A percentile compares a stretch with the other conserved stretches of the same genome.
Evolutionary conservation across 1,284 basidiomycete species (phyloP).

Genomic region (Trichosporon coremiiforme): DNA sequence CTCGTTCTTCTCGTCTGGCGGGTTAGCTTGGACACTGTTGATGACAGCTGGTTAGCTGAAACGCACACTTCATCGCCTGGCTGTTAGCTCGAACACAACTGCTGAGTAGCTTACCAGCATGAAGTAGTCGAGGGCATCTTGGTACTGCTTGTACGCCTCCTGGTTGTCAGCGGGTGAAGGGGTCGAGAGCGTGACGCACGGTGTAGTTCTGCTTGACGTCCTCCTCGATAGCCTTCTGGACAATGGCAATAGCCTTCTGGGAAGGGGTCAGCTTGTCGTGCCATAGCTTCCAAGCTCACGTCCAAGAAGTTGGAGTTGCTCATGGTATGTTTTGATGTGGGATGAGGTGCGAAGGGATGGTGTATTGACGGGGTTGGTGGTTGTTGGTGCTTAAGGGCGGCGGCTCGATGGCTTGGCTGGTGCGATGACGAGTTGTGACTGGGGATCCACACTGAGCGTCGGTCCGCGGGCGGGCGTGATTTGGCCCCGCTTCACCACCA

Average conservation of each 20-base stretch:
- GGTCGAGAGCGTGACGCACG: slow-evolving; percentile 31
- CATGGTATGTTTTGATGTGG: slow-evolving; percentile 36
- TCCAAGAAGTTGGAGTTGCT: slow-evolving; percentile 61
- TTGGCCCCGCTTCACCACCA: slow-evolving; percentile 14
- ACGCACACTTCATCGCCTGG: slow-evolving; percentile 66
- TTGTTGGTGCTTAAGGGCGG: neutral
- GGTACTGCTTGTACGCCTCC: slow-evolving; percentile 91
- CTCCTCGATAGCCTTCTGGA: slow-evolving; percentile 92
- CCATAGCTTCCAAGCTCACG: slow-evolving; percentile 46
- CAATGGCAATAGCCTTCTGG: slow-evolving; percentile 91
- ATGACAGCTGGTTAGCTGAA: neutral
- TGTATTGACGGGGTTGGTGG: too few species aligned
- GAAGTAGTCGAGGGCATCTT: slow-evolving; percentile 96
- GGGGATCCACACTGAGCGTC: slow-evolving; percentile 8
- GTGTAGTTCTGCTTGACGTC: slow-evolving; percentile 90
- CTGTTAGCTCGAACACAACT: slow-evolving; percentile 21
- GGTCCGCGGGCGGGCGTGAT: neutral
- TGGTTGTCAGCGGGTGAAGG: slow-evolving; percentile 38
- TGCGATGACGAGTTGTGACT: slow-evolving; percentile 9
- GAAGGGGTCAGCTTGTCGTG: slow-evolving; percentile 19
- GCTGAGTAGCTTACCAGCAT: slow-evolving; percentile 68
- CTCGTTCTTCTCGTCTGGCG: slow-evolving; percentile 90
- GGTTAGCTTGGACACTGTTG: slow-evolving; percentile 2
- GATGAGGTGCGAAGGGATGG: neutral
- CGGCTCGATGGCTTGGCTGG: neutral